Base-by-base conservation (phyloP, 2,329 filamentous ascomycete species). In the Penicillium glabrum region DNA sequence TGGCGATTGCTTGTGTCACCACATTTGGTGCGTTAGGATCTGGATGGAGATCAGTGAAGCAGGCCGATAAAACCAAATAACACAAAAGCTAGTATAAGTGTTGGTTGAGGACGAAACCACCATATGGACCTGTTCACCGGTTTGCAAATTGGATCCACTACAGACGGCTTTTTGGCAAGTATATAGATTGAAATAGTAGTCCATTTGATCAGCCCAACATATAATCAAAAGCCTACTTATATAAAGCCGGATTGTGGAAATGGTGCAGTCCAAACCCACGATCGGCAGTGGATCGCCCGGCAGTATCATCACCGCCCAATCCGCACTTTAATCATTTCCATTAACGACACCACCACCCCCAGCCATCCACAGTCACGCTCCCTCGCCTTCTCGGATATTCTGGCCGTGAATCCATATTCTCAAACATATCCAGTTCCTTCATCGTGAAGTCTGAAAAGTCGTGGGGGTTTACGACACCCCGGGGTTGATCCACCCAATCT, bases 401-500 rank as follows among this genome's bases (percentile, higher is more conserved):
- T 14, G 45, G 43, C 51, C 37, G 44, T 53, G 26, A 35, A 21
- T 46, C 9, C 44, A n/a, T 13, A 47, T 24, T 41, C 6, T 50
- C 29, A 21, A 41, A 35, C 37, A 44, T 26, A 41, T 3, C 6
- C 48, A 10, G 24, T 33, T 13, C 37, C 39, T 54, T 53, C 23
- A 56, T 47, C 58, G 46, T 35, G 21, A 23, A 54, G 46, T 35
- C 51, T 44, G 52, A 26, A 31, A 52, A 48, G 43, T 49, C 54
- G 52, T 52, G 51, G 59, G 61, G 56, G 57, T 31, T 53, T 48
- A 29, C 57, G 57, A 43, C 56, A 58, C 57, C 57, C 56, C 55
- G 53, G 56, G 61, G 60, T 60, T 58, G 45, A 57, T 57, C 48
- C 54, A 61, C 60, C 62, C 62, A 59, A 61, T 54, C 46, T 57